Base-by-base conservation (phyloP, 768 basidiomycete species). In the Polyporus arcularius region DNA sequence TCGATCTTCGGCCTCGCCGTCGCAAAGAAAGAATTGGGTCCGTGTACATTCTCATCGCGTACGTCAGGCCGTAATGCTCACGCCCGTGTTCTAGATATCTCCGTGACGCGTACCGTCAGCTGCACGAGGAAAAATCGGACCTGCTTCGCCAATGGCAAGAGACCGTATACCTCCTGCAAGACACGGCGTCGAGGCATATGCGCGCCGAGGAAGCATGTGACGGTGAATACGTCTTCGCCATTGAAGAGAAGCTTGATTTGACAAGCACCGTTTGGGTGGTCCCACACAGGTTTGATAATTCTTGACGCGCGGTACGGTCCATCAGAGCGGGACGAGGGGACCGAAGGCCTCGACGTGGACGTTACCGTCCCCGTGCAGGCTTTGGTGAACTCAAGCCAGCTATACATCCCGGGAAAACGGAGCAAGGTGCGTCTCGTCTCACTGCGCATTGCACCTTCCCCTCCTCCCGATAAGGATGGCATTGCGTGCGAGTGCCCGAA, bases 321-420 rank as follows among this genome's bases (percentile, higher is more conserved):
- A 48, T 74, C 78, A 30, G 79, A 82, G 67, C 73, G 72, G 56
- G 80, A 80, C 54, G 78, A 79, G 53, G 82, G 79, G 55, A 76
- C 78, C 9, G 77, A 82, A 59, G 84, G 83, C 53, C 78, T 90
- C 32, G 75, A 80, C 46, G 77, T 92, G 48, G 88, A 95, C 71
- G 92, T 96, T 42, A 92, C 89, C 4, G 77, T 90, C 45, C 85
- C 94, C 6, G 71, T 96, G 53, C 94, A 95, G 76, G 86, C 90
- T 18, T 78, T 95, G 21, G 90, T 96, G 52, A 81, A 84, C 67
- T 82, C 87, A 64, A 88, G 89, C 41, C 91, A 92, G 69, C 70
- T 97, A 53, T 83, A 86, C 69, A 87, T 96, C 62, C 85, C 93
- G 43, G 85, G 85, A 53, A 87, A 86, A 48, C 79, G 87, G 67